Conservation (phyloP, 2,329 filamentous ascomycete species). For the Ceratocystis cacaofunesta region DNA sequence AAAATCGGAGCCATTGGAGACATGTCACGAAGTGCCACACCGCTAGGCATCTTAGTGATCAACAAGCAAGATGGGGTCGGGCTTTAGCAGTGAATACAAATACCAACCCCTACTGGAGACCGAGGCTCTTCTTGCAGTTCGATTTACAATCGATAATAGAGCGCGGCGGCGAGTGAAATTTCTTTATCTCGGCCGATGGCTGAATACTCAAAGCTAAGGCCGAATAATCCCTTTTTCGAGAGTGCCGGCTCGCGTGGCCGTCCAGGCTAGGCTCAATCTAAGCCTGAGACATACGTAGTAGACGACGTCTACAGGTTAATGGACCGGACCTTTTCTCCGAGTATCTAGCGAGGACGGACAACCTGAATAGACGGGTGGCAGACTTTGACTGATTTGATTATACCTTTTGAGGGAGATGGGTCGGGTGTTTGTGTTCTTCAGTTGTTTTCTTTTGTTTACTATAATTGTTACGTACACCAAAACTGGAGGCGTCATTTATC, state of each 20-base stretch:
- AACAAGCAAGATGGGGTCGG: not conserved
- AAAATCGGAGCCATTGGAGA: not conserved
- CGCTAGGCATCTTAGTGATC: not conserved
- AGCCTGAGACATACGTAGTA: not conserved
- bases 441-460: not conserved
- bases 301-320: too few species aligned
- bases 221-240: too few species aligned
- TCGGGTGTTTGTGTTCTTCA: not conserved
- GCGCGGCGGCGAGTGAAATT: too few species aligned
- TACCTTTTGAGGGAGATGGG: not conserved
- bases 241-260: not conserved
- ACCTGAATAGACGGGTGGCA: not conserved
- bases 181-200: not conserved
- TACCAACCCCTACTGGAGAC: too few species aligned
- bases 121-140: too few species aligned
- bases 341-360: not conserved
- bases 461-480: not conserved
- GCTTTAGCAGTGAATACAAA: not conserved
- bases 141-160: too few species aligned
- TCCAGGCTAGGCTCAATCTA: not conserved
- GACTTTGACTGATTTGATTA: not conserved
- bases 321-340: too few species aligned
- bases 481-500: conserved; percentile 1
- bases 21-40: not conserved
- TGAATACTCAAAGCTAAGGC: too few species aligned